Percentiles rank a stretch among this genome's conserved stretches.
Evolutionary conservation across 306 rosid species (phyloP).

Genomic region (Alnus glutinosa): DNA sequence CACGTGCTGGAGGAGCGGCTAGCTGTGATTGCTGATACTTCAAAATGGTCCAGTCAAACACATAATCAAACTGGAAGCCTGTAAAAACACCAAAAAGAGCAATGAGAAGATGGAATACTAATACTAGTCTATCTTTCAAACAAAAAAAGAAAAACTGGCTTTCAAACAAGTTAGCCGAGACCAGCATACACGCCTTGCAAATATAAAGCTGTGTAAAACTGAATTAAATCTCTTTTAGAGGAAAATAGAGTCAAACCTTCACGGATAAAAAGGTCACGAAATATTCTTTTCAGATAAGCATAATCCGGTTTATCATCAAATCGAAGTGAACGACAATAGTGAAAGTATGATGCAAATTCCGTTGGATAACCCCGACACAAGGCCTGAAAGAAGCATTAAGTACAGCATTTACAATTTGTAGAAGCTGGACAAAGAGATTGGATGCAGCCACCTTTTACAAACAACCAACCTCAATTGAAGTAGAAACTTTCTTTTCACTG

Average conservation of each 20-base stretch:
- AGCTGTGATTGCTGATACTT: slow-evolving; percentile 95
- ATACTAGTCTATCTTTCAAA: slow-evolving; percentile 8
- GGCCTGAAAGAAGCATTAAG: slow-evolving; percentile 60
- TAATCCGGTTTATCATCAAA: slow-evolving; percentile 97
- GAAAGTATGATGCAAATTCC: slow-evolving; percentile 96
- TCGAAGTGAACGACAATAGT: slow-evolving; percentile 90
- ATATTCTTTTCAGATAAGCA: slow-evolving; percentile 92
- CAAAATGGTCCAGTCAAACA: slow-evolving; percentile 96
- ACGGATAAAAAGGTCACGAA: slow-evolving; percentile 90
- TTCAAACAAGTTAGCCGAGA: slow-evolving; percentile 8
- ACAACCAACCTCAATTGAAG: slow-evolving; percentile 78
- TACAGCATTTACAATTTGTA: slow-evolving; percentile 22
- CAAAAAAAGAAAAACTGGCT: neutral
- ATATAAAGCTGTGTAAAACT: neutral
- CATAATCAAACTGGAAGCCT: slow-evolving; percentile 98
- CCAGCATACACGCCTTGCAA: neutral
- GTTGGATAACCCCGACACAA: slow-evolving; percentile 95
- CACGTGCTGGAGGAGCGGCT: slow-evolving; percentile 77
- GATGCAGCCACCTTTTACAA: slow-evolving; percentile 8
- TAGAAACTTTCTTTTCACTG: slow-evolving; percentile 91
- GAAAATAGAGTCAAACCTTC: slow-evolving; percentile 59
- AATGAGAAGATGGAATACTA: slow-evolving; percentile 11
- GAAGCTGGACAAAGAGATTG: neutral
- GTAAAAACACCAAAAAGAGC: slow-evolving; percentile 26
- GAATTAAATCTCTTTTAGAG: slow-evolving; percentile 6